Evolutionary conservation across 768 basidiomycete species (phyloP).

Genomic region (Coprinopsis strossmayeri): DNA sequence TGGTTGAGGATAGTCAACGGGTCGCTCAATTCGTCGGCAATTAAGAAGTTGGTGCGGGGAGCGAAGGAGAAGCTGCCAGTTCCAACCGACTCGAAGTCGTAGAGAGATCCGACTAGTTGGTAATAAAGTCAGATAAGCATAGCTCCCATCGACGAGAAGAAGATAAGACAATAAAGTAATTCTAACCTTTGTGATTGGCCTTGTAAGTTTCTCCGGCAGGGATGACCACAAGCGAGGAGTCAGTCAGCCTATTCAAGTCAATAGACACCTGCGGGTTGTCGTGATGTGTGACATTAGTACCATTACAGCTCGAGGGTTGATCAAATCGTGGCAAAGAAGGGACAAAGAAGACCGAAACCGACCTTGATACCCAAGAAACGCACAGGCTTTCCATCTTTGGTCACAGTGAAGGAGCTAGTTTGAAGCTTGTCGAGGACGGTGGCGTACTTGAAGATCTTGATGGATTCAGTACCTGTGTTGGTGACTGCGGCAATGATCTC

Average conservation of each 20-base stretch:
- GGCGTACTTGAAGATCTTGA: constrained; percentile 39
- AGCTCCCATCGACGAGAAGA: background rate
- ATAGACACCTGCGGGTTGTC: constrained; percentile 26
- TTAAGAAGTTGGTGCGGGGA: constrained; percentile 32
- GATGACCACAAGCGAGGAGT: constrained; percentile 33
- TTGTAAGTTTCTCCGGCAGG: constrained; percentile 32
- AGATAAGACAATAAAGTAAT: constrained; percentile 1
- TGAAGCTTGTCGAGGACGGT: constrained; percentile 40
- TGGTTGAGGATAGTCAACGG: constrained; percentile 22
- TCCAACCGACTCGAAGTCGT: constrained; percentile 34
- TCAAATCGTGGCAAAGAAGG: background rate
- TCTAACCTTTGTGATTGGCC: constrained; percentile 30
- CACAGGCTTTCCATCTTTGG: constrained; percentile 30
- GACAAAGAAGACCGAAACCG: background rate
- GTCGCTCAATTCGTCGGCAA: constrained; percentile 21
- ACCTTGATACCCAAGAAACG: constrained; percentile 40
- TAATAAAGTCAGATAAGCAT: background rate
- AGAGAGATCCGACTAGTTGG: constrained; percentile 30
- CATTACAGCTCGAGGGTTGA: background rate
- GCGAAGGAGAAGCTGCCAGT: constrained; percentile 33
- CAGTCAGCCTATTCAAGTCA: too few species aligned
- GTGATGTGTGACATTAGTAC: background rate
- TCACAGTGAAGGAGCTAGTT: constrained; percentile 37
- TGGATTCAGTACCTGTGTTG: constrained; percentile 31
- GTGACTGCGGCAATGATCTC: constrained; percentile 34